Conservation (phyloP, 306 rosid species). For the Inga oerstediana region DNA sequence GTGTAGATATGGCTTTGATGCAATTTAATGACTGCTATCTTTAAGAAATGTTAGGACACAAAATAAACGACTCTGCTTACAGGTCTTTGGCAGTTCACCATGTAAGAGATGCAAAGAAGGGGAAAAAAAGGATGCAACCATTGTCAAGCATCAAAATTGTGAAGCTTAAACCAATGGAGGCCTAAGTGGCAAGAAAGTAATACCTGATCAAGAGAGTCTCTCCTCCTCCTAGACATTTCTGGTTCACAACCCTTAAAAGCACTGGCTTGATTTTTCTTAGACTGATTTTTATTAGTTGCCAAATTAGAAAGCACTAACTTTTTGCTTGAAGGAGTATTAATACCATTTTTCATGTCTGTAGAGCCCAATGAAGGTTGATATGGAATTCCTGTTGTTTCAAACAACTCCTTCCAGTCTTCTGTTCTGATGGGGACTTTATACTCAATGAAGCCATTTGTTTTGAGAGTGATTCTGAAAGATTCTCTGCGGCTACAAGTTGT, state of each 20-base stretch:
- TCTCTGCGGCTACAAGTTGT: conserved; percentile 83
- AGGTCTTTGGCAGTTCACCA: not conserved
- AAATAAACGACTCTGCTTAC: not conserved
- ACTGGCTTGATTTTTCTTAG: conserved; percentile 50
- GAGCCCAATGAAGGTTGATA: conserved; percentile 75
- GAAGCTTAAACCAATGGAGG: not conserved
- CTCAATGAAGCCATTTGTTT: conserved; percentile 75
- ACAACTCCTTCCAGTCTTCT: conserved; percentile 67
- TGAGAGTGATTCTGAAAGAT: conserved; percentile 81
- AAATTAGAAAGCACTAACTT: conserved; percentile 54
- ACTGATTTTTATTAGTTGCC: conserved; percentile 45
- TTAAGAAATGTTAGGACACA: not conserved
- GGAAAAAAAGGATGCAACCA: not conserved
- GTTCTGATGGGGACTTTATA: conserved; percentile 59
- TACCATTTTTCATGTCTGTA: conserved; percentile 50
- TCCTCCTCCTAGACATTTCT: conserved; percentile 86
- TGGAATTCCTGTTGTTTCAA: conserved; percentile 88
- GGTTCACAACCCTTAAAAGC: conserved; percentile 62
- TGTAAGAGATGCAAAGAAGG: conserved; percentile 18
- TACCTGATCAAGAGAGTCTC: conserved; percentile 96
- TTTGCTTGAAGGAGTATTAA: conserved; percentile 52
- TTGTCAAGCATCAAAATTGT: not conserved
- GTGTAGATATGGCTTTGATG: not conserved
- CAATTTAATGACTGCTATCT: not conserved
- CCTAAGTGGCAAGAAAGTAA: conserved; percentile 23